These are phyloP conservation scores for Licmophora abbreviata DNA, from an alignment of 108 stramenopile species.

Conservation along the genomic window DNA sequence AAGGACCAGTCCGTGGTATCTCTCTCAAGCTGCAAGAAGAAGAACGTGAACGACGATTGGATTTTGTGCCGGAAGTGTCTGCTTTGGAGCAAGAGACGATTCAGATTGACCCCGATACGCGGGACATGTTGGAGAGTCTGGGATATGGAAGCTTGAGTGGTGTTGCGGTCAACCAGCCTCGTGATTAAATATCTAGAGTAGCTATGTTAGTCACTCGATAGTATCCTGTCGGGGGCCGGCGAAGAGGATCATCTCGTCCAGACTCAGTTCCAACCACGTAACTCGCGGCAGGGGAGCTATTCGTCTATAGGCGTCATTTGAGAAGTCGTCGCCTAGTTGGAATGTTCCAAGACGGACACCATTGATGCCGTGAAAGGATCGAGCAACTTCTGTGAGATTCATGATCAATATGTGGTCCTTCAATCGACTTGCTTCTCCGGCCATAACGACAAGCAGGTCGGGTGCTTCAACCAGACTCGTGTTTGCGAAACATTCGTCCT, in stretches of 20 bases:
- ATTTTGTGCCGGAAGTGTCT: constrained; percentile 99
- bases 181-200: constrained; percentile 1
- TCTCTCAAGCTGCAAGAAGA: constrained; percentile 99
- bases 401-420: constrained; percentile 3
- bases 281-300: no score
- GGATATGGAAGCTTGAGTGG: constrained; percentile 76
- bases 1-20: constrained; percentile 98
- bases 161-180: constrained; percentile 55
- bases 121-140: constrained; percentile 93
- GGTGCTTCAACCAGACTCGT: not conserved
- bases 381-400: constrained; percentile 13
- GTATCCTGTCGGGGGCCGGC: no score
- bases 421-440: constrained; percentile 8
- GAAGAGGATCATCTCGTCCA: constrained; percentile 24
- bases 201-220: no score
- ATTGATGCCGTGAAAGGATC: constrained; percentile 20
- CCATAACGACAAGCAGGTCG: constrained; percentile 15
- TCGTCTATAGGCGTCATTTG: no score
- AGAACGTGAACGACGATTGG: constrained; percentile 98
- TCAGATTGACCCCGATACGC: constrained; percentile 92
- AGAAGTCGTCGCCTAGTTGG: not conserved
- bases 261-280: constrained; percentile 8
- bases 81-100: constrained; percentile 95
- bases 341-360: constrained; percentile 6
- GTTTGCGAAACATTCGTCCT: not conserved